Conservation (phyloP, 306 rosid genomes). For the Ceratonia siliqua region DNA sequence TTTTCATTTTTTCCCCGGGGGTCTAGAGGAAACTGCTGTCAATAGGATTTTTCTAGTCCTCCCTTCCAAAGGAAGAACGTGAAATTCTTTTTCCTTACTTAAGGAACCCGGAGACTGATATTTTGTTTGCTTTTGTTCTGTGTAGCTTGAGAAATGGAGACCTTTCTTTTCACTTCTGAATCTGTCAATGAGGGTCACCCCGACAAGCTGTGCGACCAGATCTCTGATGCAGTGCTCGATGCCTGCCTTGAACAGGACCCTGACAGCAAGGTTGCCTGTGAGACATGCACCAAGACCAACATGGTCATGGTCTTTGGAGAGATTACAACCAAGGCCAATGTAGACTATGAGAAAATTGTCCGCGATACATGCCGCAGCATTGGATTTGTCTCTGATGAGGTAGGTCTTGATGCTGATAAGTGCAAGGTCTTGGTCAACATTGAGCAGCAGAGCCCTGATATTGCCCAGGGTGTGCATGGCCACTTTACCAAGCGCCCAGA, state of each 20-base stretch:
- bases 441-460: conserved; percentile 99
- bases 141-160: conserved; percentile 76
- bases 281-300: conserved; percentile 98
- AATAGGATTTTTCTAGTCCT: too few relatives aligned
- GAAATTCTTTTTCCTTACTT: too few relatives aligned
- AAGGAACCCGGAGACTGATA: too few relatives aligned
- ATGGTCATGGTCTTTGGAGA: conserved; percentile 99
- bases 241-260: conserved; percentile 98
- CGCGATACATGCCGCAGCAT: conserved; percentile 90
- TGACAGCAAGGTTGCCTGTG: conserved; percentile 99
- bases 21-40: too few relatives aligned
- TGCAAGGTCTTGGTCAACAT: conserved; percentile 99
- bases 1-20: too few relatives aligned
- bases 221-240: conserved; percentile 98
- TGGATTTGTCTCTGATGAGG: conserved; percentile 91
- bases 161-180: conserved; percentile 94
- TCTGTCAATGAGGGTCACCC: conserved; percentile 99
- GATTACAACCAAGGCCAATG: conserved; percentile 96
- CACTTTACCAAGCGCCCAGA: conserved; percentile 99
- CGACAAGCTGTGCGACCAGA: conserved; percentile 99
- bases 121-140: conserved; percentile 22
- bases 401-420: conserved; percentile 97
- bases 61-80: too few relatives aligned
- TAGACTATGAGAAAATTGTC: conserved; percentile 95
- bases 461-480: conserved; percentile 99